Base-by-base conservation (phyloP, 352 stramenopile species). In the Bremia lactucae region DNA sequence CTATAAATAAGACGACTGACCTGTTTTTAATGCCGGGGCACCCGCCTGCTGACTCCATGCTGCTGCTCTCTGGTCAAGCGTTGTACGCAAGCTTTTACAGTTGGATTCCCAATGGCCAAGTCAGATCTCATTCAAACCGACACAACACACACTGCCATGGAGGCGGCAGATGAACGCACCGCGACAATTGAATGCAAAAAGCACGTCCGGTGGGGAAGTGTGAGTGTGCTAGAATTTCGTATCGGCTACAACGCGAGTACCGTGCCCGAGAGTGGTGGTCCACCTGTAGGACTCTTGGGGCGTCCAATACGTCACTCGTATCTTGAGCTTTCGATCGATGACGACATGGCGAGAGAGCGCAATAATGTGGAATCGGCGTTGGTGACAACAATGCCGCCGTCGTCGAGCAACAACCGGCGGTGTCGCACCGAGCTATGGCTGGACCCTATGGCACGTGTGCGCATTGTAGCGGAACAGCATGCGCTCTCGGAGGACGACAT, bases 171-270 rank as follows among this genome's bases (percentile, higher is more conserved):
- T 26, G 20, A 42, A 6, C 36, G 29, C 14, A 49, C 42, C 25
- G 26, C 46, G 16, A 5, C 40, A 15, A 16, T n/a, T 1, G 28
- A 42, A 15, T 10, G 11, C 9, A 60, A 49, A 36, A 77, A 81
- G 49, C 46, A 50, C 4, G 59, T 81, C 45, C 59, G 55, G 8
- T 81, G 65, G 49, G 58, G 60, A 24, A 52, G 48, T 18, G 48
- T 75, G 39, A 67, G 60, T 29, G 61, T 69, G 19, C 43, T 73
- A 16, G 65, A 75, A 37, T 78, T 76, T 55, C 48, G 62, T 36
- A 49, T 71, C 20, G 63, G 69, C 39, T 73, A 78, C 63, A 73
- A 61, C 39, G 59, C 60, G 31, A 72, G 65, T 46, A 49, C 53
- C 11, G 63, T 82, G 9, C 69, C 69, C 10, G 46, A 55, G 10